A percentile compares a stretch with the other conserved stretches of the same genome.
Conservation (phyloP, 2,329 filamentous ascomycete genomes). For the Sporothrix globosa region DNA sequence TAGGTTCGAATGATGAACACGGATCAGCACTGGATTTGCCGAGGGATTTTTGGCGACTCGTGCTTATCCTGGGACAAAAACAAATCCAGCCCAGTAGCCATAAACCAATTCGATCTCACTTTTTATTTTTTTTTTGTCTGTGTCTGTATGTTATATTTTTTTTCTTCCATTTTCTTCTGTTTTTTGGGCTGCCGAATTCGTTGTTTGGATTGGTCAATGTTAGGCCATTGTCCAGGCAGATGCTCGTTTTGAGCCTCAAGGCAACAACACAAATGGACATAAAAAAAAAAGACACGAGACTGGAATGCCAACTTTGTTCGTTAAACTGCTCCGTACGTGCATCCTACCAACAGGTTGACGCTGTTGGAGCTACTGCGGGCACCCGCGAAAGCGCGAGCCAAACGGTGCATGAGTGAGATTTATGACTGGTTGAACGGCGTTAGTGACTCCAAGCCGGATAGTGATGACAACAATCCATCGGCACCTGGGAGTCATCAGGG, state of each 20-base stretch:
- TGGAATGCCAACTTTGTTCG: neutral
- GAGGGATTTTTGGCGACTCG: neutral
- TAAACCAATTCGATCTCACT: neutral
- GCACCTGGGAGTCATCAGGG: constrained; percentile 16
- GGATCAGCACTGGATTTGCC: neutral
- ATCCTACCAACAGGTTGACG: neutral
- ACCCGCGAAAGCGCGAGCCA: constrained; percentile 2
- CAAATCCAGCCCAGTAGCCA: neutral
- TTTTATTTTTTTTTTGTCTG: neutral
- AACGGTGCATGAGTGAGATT: neutral
- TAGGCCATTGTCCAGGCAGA: constrained; percentile 25
- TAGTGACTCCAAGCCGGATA: neutral
- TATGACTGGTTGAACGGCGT: neutral
- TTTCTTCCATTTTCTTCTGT: neutral
- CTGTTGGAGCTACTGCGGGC: constrained; percentile 15
- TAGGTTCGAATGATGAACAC: neutral
- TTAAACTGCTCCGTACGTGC: neutral
- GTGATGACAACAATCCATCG: neutral
- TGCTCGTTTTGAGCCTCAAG: constrained; percentile 23
- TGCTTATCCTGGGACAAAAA: constrained; percentile 4
- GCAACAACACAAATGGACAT: constrained; percentile 16
- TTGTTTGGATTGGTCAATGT: neutral
- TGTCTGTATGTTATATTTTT: neutral
- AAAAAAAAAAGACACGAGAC: neutral
- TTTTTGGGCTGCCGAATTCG: neutral